These are phyloP conservation scores for Pelargonium myrrhifolium DNA, from an alignment of 441 rosid species.

Conservation along the genomic window DNA sequence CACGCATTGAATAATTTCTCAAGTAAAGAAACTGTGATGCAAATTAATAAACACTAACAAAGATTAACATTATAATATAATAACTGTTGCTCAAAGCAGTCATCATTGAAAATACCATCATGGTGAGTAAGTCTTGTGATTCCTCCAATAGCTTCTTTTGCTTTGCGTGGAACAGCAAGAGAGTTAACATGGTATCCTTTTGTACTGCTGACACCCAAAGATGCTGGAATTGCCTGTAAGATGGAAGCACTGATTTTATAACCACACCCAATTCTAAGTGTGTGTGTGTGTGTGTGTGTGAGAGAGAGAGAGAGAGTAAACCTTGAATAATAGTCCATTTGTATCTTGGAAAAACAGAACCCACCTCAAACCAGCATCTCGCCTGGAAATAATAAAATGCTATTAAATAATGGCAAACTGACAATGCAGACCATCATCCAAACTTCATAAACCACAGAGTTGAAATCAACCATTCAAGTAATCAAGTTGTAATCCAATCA, in stretches of 20 bases:
- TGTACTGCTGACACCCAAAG: slow-evolving; percentile 81
- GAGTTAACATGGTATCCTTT: slow-evolving; percentile 89
- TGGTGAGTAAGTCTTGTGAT: slow-evolving; percentile 76
- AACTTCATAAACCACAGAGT: too few relatives aligned
- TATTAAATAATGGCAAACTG: not conserved
- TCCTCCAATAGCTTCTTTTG: slow-evolving; percentile 98
- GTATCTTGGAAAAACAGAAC: slow-evolving; percentile 96
- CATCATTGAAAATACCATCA: slow-evolving; percentile 49
- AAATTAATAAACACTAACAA: not conserved
- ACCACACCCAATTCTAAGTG: slow-evolving; percentile 3
- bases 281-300: not conserved
- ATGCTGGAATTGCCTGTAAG: slow-evolving; percentile 80
- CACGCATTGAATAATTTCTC: not conserved
- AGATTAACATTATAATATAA: not conserved
- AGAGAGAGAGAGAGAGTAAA: slow-evolving; percentile 19
- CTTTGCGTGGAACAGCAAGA: slow-evolving; percentile 95
- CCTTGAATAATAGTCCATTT: slow-evolving; percentile 97
- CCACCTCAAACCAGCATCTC: slow-evolving; percentile 70
- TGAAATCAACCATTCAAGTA: too few relatives aligned
- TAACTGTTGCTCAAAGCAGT: not conserved
- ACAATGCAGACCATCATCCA: too few relatives aligned
- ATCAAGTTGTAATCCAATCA: too few relatives aligned
- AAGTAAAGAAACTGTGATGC: not conserved
- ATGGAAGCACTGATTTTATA: slow-evolving; percentile 7
- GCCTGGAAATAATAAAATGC: slow-evolving; percentile 40